Base-by-base conservation (phyloP, 106 monocot genomes). In the Chionographis japonica region DNA sequence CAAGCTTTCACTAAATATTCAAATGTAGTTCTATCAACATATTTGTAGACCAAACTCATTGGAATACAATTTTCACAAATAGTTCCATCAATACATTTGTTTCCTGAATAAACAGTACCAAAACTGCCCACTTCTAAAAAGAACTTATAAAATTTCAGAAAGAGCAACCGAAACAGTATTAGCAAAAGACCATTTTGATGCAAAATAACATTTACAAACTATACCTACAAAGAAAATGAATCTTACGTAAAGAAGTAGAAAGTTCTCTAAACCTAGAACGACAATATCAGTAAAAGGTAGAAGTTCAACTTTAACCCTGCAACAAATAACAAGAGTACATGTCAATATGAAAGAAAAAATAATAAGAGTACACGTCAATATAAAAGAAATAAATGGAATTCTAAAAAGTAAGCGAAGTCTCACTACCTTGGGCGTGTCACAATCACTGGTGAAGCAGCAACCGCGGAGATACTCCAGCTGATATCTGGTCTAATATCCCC, bases 401-500 rank as follows among this genome's bases (percentile, higher is more conserved):
- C 8, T 10, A 46, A 46, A 46, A 46, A 10, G 46, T 4, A 61
- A 39, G 12, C 6, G 8, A 49, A 36, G 27, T 20, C 52, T 51
- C 53, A 64, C 52, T 62, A 97, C 97, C 97, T 90, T 62, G 97
- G 89, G 18, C 89, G 92, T 66, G 92, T 92, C 68, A 87, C 85
- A 51, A 73, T 68, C 12, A 97, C 80, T 35, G 92, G 85, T 46
- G 79, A 71, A 77, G 92, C 92, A 87, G 75, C 84, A 72, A 97
- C 72, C 52, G 97, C 97, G 63, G 82, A 72, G 18, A 97, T 74
- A 65, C 71, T 89, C 97, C 97, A 97, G 67, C 74, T 92, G 54
- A 74, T 50, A 27, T 77, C 79, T 76, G 92, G 87, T 80, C 72
- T 90, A 67, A 90, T 78, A 73, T 92, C 85, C 69, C 74, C 64